These are phyloP conservation scores for Kwoniella sp. DNA, from an alignment of 768 basidiomycete species.

Conservation along the genomic window DNA sequence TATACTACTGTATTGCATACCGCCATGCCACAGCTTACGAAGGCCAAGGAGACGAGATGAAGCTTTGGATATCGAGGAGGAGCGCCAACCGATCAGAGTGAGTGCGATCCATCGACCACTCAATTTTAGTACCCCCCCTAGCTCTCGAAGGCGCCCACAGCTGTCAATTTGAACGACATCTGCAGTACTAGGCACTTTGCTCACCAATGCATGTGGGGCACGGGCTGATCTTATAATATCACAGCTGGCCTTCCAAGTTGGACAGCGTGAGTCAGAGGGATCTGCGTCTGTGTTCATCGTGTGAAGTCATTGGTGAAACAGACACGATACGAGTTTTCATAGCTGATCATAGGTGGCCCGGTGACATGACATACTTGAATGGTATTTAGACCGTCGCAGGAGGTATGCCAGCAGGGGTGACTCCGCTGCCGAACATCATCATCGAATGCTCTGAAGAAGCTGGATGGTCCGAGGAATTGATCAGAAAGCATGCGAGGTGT, in stretches of 20 bases:
- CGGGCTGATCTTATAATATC: too few species aligned
- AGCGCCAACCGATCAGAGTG: slow-evolving; percentile 84
- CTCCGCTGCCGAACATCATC: slow-evolving; percentile 70
- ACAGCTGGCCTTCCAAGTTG: slow-evolving; percentile 80
- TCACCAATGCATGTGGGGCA: background rate
- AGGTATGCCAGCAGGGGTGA: slow-evolving; percentile 81
- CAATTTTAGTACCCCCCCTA: too few species aligned
- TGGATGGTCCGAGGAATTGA: slow-evolving; percentile 67
- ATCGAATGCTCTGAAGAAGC: slow-evolving; percentile 95
- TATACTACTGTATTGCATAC: too few species aligned
- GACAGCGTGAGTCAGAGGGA: slow-evolving; percentile 63
- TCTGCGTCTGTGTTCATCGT: too few species aligned
- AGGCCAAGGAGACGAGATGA: slow-evolving; percentile 57
- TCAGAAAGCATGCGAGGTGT: slow-evolving; percentile 63
- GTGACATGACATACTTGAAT: too few species aligned
- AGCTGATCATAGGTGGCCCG: too few species aligned
- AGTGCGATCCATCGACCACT: slow-evolving; percentile 42
- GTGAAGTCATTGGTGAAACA: too few species aligned
- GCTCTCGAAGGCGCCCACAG: too few species aligned
- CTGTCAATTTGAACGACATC: too few species aligned
- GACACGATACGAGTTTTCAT: too few species aligned
- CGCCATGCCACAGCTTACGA: slow-evolving; percentile 52
- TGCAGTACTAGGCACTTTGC: background rate
- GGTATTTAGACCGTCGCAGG: slow-evolving; percentile 70
- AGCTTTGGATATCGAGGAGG: slow-evolving; percentile 84